phyloP scores from a whole-genome alignment of 495 filamentous ascomycete species.

The Tetracladium setigerum region DNA sequence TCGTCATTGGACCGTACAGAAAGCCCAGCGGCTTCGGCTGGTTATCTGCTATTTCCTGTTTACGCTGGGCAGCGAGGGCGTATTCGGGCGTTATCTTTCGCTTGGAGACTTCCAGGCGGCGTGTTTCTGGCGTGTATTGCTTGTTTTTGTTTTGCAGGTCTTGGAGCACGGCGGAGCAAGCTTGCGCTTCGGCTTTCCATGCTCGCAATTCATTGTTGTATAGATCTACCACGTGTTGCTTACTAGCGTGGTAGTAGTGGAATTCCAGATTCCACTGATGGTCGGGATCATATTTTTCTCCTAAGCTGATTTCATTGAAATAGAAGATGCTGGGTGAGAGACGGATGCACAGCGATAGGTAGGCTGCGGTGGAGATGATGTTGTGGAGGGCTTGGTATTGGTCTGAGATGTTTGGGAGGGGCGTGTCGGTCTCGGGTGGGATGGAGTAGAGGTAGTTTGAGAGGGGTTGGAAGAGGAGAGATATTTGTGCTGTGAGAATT shows the following conservation, averaged over 20 bases:
- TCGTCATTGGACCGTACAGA: constrained; percentile 1
- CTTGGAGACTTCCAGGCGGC: not conserved
- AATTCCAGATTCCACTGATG: constrained; percentile 29
- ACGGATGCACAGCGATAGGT: constrained; percentile 35
- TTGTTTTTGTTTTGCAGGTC: not conserved
- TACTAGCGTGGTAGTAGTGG: constrained; percentile 25
- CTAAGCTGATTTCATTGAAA: constrained; percentile 29
- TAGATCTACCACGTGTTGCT: constrained; percentile 8
- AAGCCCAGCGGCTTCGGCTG: not conserved
- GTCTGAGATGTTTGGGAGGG: constrained; percentile 13
- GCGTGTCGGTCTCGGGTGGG: not conserved
- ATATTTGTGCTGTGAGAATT: constrained; percentile 29
- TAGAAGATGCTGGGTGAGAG: constrained; percentile 39
- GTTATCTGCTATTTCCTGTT: not conserved
- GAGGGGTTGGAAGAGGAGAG: constrained; percentile 33
- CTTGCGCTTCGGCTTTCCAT: not conserved
- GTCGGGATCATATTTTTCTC: constrained; percentile 28
- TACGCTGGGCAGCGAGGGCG: not conserved
- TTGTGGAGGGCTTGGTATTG: constrained; percentile 38
- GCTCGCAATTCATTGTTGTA: constrained; percentile 3
- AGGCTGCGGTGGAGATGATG: constrained; percentile 34
- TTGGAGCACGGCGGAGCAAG: not conserved
- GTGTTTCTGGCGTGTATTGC: not conserved
- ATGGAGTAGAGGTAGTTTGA: constrained; percentile 28
- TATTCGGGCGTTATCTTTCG: no score